phyloP scores from a whole-genome alignment of 116 monocot species.

The Cymodocea nodosa region DNA sequence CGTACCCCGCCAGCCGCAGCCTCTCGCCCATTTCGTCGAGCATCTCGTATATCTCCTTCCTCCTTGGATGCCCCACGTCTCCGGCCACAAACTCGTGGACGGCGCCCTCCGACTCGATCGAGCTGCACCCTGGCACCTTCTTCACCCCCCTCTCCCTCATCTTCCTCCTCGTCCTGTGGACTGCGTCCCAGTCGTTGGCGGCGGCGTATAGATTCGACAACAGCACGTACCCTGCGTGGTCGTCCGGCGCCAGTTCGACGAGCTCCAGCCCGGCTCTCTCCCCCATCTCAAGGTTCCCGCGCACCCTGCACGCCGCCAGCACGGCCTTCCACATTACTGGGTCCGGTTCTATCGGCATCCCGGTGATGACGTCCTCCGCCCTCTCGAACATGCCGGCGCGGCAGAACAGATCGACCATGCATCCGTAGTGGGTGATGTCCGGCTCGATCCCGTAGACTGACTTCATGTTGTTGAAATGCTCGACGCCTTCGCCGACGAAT shows the following conservation, averaged over 20 bases:
- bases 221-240: conserved; percentile 48
- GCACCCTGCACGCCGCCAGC: conserved; percentile 46
- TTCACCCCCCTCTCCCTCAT: conserved; percentile 26
- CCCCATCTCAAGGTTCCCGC: conserved; percentile 38
- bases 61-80: conserved; percentile 15
- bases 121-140: conserved; percentile 49
- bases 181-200: conserved; percentile 29
- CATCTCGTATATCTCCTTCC: conserved; percentile 17
- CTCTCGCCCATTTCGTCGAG: conserved; percentile 17
- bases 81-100: conserved; percentile 36
- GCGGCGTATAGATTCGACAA: conserved; percentile 45
- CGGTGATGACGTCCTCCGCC: conserved; percentile 33
- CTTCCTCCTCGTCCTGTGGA: conserved; percentile 28
- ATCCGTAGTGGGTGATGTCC: conserved; percentile 56
- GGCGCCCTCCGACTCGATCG: conserved; percentile 22
- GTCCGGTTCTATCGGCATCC: conserved; percentile 64
- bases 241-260: conserved; percentile 30
- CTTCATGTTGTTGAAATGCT: conserved; percentile 36
- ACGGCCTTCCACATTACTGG: conserved; percentile 50
- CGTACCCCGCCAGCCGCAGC: conserved; percentile 17
- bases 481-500: conserved; percentile 27
- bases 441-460: conserved; percentile 32
- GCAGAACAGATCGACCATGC: conserved; percentile 60
- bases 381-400: conserved; percentile 43
- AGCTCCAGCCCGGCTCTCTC: conserved; percentile 45